phyloP scores from a whole-genome alignment of 441 rosid genomes.

The Kokia cookei region DNA sequence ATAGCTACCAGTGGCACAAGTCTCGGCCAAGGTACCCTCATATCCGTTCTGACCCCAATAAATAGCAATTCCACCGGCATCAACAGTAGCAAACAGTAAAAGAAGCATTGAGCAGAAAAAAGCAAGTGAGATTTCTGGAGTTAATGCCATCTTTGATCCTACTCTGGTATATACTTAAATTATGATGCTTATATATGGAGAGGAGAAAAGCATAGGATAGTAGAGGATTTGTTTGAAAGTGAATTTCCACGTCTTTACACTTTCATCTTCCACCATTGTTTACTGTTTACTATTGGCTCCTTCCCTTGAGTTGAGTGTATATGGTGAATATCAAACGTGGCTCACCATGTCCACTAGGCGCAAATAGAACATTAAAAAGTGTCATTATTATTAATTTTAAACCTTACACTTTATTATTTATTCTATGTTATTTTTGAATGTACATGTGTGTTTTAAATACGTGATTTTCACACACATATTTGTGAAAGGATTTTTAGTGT shows the following conservation, averaged over 20 bases:
- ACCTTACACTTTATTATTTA: too few species aligned
- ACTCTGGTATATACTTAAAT: neutral
- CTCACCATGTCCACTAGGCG: neutral
- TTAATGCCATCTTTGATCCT: neutral
- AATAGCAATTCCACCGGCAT: constrained; percentile 8
- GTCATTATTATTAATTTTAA: too few species aligned
- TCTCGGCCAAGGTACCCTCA: constrained; percentile 9
- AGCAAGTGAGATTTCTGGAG: neutral
- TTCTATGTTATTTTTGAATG: too few species aligned
- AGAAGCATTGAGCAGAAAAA: neutral
- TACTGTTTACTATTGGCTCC: neutral
- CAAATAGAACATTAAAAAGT: too few species aligned
- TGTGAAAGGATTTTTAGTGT: too few species aligned
- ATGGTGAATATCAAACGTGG: neutral
- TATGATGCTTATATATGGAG: neutral
- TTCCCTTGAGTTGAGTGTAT: neutral
- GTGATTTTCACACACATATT: too few species aligned
- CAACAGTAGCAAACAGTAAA: neutral
- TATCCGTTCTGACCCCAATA: constrained; percentile 13
- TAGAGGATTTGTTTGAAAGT: neutral
- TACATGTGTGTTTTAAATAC: too few species aligned
- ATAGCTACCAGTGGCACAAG: constrained; percentile 9
- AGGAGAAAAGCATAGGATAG: neutral
- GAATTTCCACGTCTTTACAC: neutral
- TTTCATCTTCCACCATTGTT: neutral